A percentile compares a stretch with the other conserved stretches of the same genome.
Evolutionary conservation across 73 alveolate species (phyloP).

Genomic region (Tetrahymena thermophila): DNA sequence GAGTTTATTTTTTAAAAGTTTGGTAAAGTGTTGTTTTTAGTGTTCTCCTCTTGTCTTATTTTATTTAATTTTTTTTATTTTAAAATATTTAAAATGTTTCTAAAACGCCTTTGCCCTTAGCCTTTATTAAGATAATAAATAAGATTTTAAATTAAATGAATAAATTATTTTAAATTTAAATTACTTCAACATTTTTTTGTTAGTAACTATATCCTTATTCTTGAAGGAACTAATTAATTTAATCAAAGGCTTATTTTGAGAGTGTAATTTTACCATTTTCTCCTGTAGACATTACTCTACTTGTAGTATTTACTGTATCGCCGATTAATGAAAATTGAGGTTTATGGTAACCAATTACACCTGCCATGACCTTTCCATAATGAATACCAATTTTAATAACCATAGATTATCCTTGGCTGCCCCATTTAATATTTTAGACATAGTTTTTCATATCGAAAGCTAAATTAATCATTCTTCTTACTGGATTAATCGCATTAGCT

Average conservation of each 20-base stretch:
- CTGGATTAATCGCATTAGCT: background rate
- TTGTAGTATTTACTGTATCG: conserved; percentile 39
- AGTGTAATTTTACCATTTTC: conserved; percentile 27
- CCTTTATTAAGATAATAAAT: background rate
- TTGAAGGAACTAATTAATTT: background rate
- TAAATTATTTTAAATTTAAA: background rate
- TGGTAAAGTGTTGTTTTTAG: background rate
- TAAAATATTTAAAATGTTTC: background rate
- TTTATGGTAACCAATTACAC: conserved; percentile 42
- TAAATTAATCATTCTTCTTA: background rate
- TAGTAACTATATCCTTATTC: background rate
- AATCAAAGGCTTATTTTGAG: conserved; percentile 27
- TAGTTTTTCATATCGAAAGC: background rate
- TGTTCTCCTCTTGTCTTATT: background rate
- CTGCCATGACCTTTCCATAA: conserved; percentile 39
- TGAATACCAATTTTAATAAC: conserved; percentile 35
- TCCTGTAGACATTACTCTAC: conserved; percentile 40
- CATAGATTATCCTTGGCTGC: conserved; percentile 1
- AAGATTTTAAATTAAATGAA: background rate
- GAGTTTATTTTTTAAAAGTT: background rate
- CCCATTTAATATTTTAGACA: background rate
- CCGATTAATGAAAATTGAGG: conserved; percentile 44
- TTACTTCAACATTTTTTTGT: background rate
- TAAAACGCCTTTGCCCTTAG: conserved; percentile 35
- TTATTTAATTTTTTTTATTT: background rate